phyloP scores from a whole-genome alignment of 805 yeast genomes.

The Monosporozyma solicola region DNA sequence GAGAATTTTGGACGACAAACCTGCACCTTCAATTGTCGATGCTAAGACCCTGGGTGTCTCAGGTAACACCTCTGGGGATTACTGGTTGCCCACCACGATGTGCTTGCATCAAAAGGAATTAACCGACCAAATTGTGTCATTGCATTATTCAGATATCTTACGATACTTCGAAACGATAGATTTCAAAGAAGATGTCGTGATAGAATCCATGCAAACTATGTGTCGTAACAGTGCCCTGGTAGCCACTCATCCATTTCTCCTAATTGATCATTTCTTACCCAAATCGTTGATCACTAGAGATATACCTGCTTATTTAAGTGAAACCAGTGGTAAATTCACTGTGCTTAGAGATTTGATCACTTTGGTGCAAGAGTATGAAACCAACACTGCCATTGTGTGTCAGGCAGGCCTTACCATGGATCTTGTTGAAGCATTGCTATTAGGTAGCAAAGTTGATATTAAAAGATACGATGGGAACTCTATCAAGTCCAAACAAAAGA shows the following conservation, averaged over 20 bases:
- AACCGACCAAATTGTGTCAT: conserved; percentile 82
- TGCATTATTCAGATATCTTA: conserved; percentile 85
- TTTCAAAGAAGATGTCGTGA: conserved; percentile 45
- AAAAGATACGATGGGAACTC: conserved; percentile 55
- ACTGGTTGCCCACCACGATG: conserved; percentile 74
- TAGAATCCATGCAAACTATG: conserved; percentile 70
- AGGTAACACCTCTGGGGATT: conserved; percentile 43
- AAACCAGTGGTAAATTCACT: conserved; percentile 77
- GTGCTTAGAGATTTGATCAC: conserved; percentile 57
- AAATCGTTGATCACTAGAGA: conserved; percentile 64
- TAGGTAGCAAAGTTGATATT: conserved; percentile 51
- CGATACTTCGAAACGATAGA: conserved; percentile 63
- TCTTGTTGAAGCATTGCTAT: conserved; percentile 57
- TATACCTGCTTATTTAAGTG: conserved; percentile 58
- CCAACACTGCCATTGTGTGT: conserved; percentile 62
- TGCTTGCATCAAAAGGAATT: conserved; percentile 79
- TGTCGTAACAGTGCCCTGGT: conserved; percentile 69
- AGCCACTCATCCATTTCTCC: conserved; percentile 79
- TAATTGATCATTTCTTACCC: conserved; percentile 81
- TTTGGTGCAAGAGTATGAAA: conserved; percentile 37
- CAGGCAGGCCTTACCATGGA: conserved; percentile 63
- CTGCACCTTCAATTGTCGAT: conserved; percentile 71
- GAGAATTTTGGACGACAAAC: conserved; percentile 70
- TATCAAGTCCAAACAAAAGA: conserved; percentile 38
- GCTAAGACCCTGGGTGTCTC: conserved; percentile 35